Percentiles rank a stretch among this genome's conserved stretches.
phyloP scores from a whole-genome alignment of 1,284 basidiomycete species.

The Malassezia obtusa region DNA sequence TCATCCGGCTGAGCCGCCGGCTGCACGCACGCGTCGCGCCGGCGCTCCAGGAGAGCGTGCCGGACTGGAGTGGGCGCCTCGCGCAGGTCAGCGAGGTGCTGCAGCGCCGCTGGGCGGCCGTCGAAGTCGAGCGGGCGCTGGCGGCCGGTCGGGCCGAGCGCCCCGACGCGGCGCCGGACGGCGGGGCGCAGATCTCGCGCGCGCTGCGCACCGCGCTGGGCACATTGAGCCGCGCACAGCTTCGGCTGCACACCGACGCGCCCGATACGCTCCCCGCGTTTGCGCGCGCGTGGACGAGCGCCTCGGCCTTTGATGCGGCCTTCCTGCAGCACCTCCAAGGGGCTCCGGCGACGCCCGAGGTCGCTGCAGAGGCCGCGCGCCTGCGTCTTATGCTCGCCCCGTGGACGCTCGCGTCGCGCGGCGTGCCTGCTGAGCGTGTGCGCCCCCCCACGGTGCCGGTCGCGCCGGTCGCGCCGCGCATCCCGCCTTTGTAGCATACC shows the following conservation, averaged over 20 bases:
- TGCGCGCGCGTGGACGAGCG: background rate
- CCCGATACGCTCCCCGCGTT: background rate
- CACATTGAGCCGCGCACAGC: background rate
- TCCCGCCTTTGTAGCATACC: conserved; percentile 3
- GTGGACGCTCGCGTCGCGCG: background rate
- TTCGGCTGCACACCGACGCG: background rate
- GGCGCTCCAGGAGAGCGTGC: background rate
- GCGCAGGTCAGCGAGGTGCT: background rate
- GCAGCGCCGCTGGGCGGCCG: background rate
- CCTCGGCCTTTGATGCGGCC: background rate
- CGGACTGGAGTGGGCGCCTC: background rate
- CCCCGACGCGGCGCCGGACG: background rate
- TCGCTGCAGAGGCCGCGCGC: background rate
- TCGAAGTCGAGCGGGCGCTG: background rate
- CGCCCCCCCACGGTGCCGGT: background rate
- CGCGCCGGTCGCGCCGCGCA: conserved; percentile 9
- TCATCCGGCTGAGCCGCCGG: background rate
- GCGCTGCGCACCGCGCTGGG: background rate
- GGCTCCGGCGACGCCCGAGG: background rate
- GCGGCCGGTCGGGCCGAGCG: background rate
- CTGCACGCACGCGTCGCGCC: background rate
- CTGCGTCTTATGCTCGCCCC: conserved; percentile 3
- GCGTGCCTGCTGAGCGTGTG: background rate
- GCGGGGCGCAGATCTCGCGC: background rate
- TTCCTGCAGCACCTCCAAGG: conserved; percentile 1